Conservation (phyloP, 345 rosid genomes). For the Salix koriyanagi region DNA sequence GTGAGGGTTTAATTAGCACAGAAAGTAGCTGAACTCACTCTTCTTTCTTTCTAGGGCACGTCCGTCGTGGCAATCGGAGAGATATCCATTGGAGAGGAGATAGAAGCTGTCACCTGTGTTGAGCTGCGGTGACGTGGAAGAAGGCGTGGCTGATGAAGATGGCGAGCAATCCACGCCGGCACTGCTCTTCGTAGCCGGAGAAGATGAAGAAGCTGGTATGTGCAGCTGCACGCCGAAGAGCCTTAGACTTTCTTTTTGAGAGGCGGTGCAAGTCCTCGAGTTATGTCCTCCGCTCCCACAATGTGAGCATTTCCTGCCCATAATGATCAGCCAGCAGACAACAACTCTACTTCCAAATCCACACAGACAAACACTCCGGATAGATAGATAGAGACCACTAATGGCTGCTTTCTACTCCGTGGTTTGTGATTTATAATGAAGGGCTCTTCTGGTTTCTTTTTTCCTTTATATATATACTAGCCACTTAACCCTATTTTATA, state of each 20-base stretch:
- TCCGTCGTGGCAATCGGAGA: constrained; percentile 19
- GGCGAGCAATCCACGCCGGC: constrained; percentile 20
- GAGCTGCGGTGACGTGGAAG: background rate
- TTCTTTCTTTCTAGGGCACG: constrained; percentile 22
- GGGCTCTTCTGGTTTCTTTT: too few species aligned
- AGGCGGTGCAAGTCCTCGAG: constrained; percentile 29
- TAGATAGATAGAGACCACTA: background rate
- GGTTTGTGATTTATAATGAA: too few species aligned
- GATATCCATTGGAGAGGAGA: constrained; percentile 10
- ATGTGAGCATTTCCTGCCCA: constrained; percentile 40
- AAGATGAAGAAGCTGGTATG: constrained; percentile 3
- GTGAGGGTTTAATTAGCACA: background rate
- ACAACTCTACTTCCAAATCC: background rate
- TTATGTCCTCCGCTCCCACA: constrained; percentile 37
- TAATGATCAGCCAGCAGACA: background rate
- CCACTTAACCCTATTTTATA: too few species aligned
- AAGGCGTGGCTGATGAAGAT: background rate
- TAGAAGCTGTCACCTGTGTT: background rate
- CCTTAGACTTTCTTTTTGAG: constrained; percentile 8
- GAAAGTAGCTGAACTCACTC: constrained; percentile 9
- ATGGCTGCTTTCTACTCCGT: too few species aligned
- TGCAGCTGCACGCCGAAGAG: constrained; percentile 31
- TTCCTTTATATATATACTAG: too few species aligned
- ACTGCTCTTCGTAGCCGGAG: constrained; percentile 13
- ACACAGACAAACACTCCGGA: background rate